These are phyloP conservation scores for Blastomyces emzantsi DNA, from an alignment of 2,329 filamentous ascomycete genomes.

Conservation along the genomic window DNA sequence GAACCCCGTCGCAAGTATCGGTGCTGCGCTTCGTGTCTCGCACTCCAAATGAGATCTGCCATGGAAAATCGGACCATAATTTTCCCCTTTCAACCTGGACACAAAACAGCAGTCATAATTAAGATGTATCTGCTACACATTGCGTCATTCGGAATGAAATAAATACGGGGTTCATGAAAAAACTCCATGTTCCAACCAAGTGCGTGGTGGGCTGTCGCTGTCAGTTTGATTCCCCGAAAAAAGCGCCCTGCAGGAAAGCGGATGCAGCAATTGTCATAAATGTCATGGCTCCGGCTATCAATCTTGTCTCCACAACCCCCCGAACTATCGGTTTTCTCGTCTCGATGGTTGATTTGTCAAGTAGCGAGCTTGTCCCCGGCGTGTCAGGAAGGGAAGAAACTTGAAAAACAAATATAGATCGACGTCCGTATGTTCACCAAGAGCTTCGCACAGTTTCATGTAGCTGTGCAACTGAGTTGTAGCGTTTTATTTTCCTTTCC, in stretches of 20 bases:
- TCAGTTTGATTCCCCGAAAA: neutral
- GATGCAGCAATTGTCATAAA: neutral
- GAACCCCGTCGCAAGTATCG: neutral
- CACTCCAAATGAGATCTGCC: neutral
- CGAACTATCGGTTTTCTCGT: neutral
- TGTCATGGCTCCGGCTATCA: neutral
- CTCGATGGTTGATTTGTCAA: neutral
- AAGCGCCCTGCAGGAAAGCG: neutral
- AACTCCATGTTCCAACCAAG: neutral
- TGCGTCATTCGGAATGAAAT: neutral
- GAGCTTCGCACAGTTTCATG: neutral
- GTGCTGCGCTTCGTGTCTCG: neutral
- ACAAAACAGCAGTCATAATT: neutral
- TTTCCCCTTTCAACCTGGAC: neutral
- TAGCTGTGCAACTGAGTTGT: neutral
- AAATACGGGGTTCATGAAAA: neutral
- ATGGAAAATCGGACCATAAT: too few species aligned
- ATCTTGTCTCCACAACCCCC: neutral
- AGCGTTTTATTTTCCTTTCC: neutral
- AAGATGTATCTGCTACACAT: neutral
- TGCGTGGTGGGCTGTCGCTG: neutral
- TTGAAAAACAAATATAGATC: neutral
- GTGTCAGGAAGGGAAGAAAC: neutral
- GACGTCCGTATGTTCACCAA: neutral
- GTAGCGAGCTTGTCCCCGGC: neutral